Percentiles rank a stretch among this genome's conserved stretches.
These are phyloP conservation scores for Acorus gramineus DNA, from an alignment of 106 monocot species.

Conservation along the genomic window DNA sequence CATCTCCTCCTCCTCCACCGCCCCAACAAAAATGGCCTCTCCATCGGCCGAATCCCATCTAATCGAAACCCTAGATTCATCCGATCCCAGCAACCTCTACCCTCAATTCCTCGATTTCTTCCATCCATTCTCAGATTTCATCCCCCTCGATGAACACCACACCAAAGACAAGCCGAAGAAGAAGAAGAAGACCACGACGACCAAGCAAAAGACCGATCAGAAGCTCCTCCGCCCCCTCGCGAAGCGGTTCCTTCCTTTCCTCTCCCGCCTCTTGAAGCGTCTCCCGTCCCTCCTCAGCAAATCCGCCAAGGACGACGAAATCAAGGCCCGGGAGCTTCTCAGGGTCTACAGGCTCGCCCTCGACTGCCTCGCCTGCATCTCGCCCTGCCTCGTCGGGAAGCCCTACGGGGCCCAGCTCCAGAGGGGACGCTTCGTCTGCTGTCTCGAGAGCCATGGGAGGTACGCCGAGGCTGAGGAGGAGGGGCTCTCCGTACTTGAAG, in stretches of 20 bases:
- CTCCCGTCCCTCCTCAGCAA: slow-evolving; percentile 29
- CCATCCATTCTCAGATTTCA: slow-evolving; percentile 26
- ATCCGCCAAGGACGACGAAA: slow-evolving; percentile 1
- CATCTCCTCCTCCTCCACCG: too few species aligned
- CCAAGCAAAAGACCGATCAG: not conserved
- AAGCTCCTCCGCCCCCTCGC: slow-evolving; percentile 35
- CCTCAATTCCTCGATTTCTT: slow-evolving; percentile 27
- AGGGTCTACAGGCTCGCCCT: slow-evolving; percentile 35
- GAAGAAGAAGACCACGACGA: slow-evolving; percentile 13
- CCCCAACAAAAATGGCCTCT: too few species aligned
- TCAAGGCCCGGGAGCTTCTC: slow-evolving; percentile 27
- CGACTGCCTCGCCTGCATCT: slow-evolving; percentile 45
- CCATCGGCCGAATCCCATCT: slow-evolving; percentile 7
- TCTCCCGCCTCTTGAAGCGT: slow-evolving; percentile 38
- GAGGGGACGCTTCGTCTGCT: slow-evolving; percentile 32
- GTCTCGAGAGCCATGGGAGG: slow-evolving; percentile 41
- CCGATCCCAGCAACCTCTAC: slow-evolving; percentile 16
- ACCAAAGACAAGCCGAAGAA: slow-evolving; percentile 5
- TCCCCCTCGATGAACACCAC: slow-evolving; percentile 15
- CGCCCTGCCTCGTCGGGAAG: slow-evolving; percentile 43
- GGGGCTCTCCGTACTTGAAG: slow-evolving; percentile 30
- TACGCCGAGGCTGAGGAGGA: slow-evolving; percentile 42
- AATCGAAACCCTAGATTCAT: slow-evolving; percentile 13
- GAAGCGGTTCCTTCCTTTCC: slow-evolving; percentile 53
- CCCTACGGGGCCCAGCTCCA: slow-evolving; percentile 46